Base-by-base conservation (phyloP, 2,329 filamentous ascomycete species). In the Pseudocercospora pini-densiflorae region DNA sequence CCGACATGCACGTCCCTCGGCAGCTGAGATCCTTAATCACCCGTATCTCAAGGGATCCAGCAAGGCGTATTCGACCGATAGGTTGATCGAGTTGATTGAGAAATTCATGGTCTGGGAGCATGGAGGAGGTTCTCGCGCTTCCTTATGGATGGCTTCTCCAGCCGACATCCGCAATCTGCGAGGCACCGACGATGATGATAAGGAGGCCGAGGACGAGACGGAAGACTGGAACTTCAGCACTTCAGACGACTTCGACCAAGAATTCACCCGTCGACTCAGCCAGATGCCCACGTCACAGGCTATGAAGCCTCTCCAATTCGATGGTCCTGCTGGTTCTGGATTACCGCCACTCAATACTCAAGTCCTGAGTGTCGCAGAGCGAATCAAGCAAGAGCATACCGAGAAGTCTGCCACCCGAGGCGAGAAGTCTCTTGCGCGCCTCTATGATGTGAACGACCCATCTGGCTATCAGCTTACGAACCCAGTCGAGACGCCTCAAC, bases 101-200 rank as follows among this genome's bases (percentile, higher is more conserved):
- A 89, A 87, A 12, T 94, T 91, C 79, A 90, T 89, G 74, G 75
- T 89, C 21, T 94, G 92, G 92, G 91, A 94, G 77, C 85, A 88
- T 7, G 86, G 88, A 71, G 92, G 92, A 24, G 91, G 91, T 29
- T 88, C 87, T 70, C 86, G 92, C 54, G 87, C 86, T 68, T 90
- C 88, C 5, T 78, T 90, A 0, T 89, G 89, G 76, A 84, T 87
- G 67, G 83, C 85, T 24, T 84, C 84, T 12, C 87, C 87, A 33
- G 65, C 68, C 24, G 71, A 72, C 45, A 59, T 64, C 16, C 68
- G 40, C 19, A 60, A 54, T 19, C 4, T 47, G 21, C 61, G 54
- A 14, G 27, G 29, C 24, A 27, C 27, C 21, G 45, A 63, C 27
- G 82, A 84, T 29, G 81, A 72, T 21, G 74, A 80, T 40, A 71